Conservation (phyloP, 2,329 filamentous ascomycete species). For the Phyllosticta ampelicida region DNA sequence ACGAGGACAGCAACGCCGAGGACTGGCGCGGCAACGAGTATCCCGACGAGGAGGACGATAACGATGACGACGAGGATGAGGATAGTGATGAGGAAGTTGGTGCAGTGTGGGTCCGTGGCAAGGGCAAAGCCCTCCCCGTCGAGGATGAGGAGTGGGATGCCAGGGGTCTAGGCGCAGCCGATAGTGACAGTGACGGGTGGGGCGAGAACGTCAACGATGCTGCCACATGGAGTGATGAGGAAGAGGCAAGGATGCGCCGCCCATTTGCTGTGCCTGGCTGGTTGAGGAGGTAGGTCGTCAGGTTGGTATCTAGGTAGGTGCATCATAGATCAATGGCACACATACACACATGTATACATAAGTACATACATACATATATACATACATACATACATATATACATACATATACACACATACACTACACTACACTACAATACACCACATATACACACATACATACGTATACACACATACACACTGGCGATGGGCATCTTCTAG, state of each 20-base stretch:
- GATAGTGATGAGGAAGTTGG: conserved; percentile 22
- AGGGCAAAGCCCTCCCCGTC: not conserved
- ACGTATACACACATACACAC: too few relatives aligned
- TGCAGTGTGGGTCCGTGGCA: conserved; percentile 4
- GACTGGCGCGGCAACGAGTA: conserved; percentile 73
- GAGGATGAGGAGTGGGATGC: not conserved
- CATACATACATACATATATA: not conserved
- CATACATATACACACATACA: too few relatives aligned
- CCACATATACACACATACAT: too few relatives aligned
- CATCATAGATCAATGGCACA: too few relatives aligned
- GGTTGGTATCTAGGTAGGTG: too few relatives aligned
- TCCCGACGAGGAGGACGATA: conserved; percentile 66
- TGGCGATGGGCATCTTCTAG: too few relatives aligned
- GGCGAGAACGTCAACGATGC: not conserved
- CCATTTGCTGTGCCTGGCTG: not conserved
- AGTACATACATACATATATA: not conserved
- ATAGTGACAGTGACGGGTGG: not conserved
- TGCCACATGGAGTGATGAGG: not conserved
- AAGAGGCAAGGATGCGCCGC: not conserved
- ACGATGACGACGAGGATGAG: conserved; percentile 53
- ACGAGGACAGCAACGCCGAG: conserved; percentile 58
- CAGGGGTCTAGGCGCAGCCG: not conserved
- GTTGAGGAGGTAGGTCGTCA: not conserved
- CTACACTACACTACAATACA: too few relatives aligned
- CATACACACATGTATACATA: too few relatives aligned